Base-by-base conservation (phyloP, 352 stramenopile genomes). In the Pythium periplocum region DNA sequence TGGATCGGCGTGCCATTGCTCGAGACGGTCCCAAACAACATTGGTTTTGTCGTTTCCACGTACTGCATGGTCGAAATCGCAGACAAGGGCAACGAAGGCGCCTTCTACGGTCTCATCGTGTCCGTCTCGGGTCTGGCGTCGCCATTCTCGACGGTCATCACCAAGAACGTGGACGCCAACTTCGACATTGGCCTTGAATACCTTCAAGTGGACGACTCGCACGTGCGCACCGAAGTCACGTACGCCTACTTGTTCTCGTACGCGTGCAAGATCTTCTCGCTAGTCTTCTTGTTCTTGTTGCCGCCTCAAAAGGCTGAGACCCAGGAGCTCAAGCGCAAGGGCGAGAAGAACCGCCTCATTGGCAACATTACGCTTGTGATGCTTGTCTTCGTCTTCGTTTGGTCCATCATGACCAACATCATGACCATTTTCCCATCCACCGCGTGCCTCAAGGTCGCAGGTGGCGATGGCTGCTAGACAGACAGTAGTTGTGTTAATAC, bases 401-500 rank as follows among this genome's bases (percentile, higher is more conserved):
- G 54, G 54, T 49, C 63, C 17, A 42, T 75, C 12, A 68, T 62
- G 53, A 71, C 60, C 41, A 75, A 69, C 51, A 40, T 75, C 51
- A 57, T 75, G 49, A 51, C 52, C 39, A 63, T 75, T 41, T 75
- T 63, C 33, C 55, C 55, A 12, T 57, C 49, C 9, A 75, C 66
- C 12, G 37, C 51, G 41, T 75, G 66, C 32, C 54, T 71, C 32
- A 36, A 38, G 33, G 64, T 75, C 45, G 62, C 64, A 8, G 66
- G 66, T 10, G 62, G 62, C 31, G 47, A 34, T 2, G 64, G 64
- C 0, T 72, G 64, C 17, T 26, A 26, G 17, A 26, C 17, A 26
- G 17, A 26, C 17, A 26, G 17, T 26, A 26, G 17, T 26, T 26
- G 17, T 26, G 17, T 26, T 26, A 26, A 26, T 26, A 26, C 17